phyloP scores from a whole-genome alignment of 805 yeast genomes.

The Cyberlindnera nakhonratchasimensis region DNA sequence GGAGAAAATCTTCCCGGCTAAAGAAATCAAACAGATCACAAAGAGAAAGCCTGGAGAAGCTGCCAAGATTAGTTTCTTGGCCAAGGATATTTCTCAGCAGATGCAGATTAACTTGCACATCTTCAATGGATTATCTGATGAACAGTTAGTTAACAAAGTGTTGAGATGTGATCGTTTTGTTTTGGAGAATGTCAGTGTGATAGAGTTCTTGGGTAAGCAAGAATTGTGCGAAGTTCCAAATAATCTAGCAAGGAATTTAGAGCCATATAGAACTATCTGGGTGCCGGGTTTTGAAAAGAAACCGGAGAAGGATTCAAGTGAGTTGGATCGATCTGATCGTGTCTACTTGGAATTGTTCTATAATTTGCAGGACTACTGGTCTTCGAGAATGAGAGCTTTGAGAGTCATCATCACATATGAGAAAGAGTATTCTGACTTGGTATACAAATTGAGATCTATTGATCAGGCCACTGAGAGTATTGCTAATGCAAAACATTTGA shows the following conservation, averaged over 20 bases:
- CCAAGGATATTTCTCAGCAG: slow-evolving; percentile 74
- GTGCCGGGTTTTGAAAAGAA: slow-evolving; percentile 30
- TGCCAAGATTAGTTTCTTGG: slow-evolving; percentile 51
- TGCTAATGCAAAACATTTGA: slow-evolving; percentile 49
- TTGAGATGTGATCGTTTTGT: slow-evolving; percentile 58
- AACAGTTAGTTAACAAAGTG: slow-evolving; percentile 51
- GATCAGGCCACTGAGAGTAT: slow-evolving; percentile 59
- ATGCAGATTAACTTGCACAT: slow-evolving; percentile 75
- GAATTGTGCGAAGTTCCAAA: slow-evolving; percentile 58
- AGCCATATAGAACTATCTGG: slow-evolving; percentile 60
- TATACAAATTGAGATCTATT: slow-evolving; percentile 49
- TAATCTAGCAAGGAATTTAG: slow-evolving; percentile 50
- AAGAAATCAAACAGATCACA: slow-evolving; percentile 34
- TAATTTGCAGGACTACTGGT: slow-evolving; percentile 70
- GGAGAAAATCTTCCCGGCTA: slow-evolving; percentile 52
- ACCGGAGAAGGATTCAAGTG: slow-evolving; percentile 53
- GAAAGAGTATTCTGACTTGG: slow-evolving; percentile 62
- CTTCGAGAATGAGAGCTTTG: slow-evolving; percentile 63
- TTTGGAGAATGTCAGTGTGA: slow-evolving; percentile 49
- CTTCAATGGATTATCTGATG: slow-evolving; percentile 50
- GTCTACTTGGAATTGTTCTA: slow-evolving; percentile 64
- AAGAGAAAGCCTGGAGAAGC: slow-evolving; percentile 41
- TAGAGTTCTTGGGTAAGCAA: slow-evolving; percentile 70
- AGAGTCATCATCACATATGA: slow-evolving; percentile 53
- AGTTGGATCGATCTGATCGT: slow-evolving; percentile 66